Conservation (phyloP, 2,329 filamentous ascomycete genomes). For the Fusarium succisae region DNA sequence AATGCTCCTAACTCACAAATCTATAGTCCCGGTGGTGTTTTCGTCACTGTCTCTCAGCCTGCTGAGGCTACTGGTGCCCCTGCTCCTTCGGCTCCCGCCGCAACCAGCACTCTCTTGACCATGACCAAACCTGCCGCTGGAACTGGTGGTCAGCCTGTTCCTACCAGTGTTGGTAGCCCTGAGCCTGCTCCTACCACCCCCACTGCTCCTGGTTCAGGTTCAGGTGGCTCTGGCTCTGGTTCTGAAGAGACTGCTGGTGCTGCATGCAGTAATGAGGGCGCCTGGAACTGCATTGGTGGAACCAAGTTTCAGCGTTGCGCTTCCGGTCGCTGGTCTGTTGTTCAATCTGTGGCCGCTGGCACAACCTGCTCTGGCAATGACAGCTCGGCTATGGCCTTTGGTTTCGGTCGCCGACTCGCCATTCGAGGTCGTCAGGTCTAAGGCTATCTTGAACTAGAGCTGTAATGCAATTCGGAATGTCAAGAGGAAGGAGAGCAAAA, state of each 20-base stretch:
- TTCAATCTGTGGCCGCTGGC: conserved; percentile 61
- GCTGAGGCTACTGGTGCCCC: conserved; percentile 39
- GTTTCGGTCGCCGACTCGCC: conserved; percentile 31
- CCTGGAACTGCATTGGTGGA: conserved; percentile 67
- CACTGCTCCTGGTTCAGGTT: conserved; percentile 33
- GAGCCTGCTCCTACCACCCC: conserved; percentile 24
- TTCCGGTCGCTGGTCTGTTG: conserved; percentile 63
- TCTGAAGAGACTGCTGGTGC: conserved; percentile 50
- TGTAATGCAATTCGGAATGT: background rate
- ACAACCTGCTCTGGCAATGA: conserved; percentile 57
- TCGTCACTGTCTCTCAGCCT: conserved; percentile 48
- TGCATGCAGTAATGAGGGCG: conserved; percentile 62
- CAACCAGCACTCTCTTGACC: conserved; percentile 37
- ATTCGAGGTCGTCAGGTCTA: conserved; percentile 23
- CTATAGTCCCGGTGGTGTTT: conserved; percentile 55
- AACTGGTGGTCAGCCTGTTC: conserved; percentile 16
- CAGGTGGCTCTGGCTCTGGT: conserved; percentile 37
- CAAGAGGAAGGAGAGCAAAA: conserved; percentile 8
- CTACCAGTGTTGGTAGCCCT: conserved; percentile 22
- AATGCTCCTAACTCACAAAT: conserved; percentile 28
- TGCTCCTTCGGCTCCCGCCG: conserved; percentile 25
- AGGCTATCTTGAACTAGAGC: conserved; percentile 2
- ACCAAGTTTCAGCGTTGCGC: conserved; percentile 69
- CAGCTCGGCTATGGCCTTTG: conserved; percentile 37
- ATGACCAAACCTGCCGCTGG: conserved; percentile 35